Base-by-base conservation (phyloP, 2,329 filamentous ascomycete genomes). In the Neopestalotiopsis clavispora region DNA sequence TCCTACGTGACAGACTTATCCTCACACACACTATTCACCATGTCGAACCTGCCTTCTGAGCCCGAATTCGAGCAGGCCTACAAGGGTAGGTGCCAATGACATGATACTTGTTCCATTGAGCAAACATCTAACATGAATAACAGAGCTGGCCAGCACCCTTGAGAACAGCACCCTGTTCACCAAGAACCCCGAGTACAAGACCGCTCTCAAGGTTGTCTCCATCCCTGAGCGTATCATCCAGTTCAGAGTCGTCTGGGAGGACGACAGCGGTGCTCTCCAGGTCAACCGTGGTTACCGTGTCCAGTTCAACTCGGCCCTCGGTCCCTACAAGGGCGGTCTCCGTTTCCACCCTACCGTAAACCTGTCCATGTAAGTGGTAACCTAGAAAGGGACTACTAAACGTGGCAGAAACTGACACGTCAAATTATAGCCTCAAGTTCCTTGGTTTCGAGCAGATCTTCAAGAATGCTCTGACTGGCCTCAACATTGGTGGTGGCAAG, bases 11-110 rank as follows among this genome's bases (percentile, higher is more conserved):
- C 23, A 45, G 4, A 30, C 17, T 34, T 32, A 42, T 23, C 40
- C 20, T 28, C 42, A 32, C 28, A n/a, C n/a, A 49, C 40, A 45
- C 12, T n/a, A 23, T 40, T 38, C 66, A 67, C 14, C 74, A 96
- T 97, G 93, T 93, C 94, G 75, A 92, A 96, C 86, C 88, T 96
- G 78, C 90, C 93, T 66, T 85, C 86, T 73, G 95, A 98, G 90
- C 95, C 96, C 79, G 95, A 99, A 87, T 98, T 98, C 86, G 91
- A 98, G 90, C 95, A 98, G 90, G 95, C 95, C 79, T 97, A 97
- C 90, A 94, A 94, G 83, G 94, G 94, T 97, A 85, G 78, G 87
- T 17, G 63, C 14, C 23, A 14, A n/a, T 59, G 13, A n/a, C 14
- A 14, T 80, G 65, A 58, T 52, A 65, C 62, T 28, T 38, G 4